Conservation (phyloP, 2,329 filamentous ascomycete species). For the Leptoxyphium fumago region DNA sequence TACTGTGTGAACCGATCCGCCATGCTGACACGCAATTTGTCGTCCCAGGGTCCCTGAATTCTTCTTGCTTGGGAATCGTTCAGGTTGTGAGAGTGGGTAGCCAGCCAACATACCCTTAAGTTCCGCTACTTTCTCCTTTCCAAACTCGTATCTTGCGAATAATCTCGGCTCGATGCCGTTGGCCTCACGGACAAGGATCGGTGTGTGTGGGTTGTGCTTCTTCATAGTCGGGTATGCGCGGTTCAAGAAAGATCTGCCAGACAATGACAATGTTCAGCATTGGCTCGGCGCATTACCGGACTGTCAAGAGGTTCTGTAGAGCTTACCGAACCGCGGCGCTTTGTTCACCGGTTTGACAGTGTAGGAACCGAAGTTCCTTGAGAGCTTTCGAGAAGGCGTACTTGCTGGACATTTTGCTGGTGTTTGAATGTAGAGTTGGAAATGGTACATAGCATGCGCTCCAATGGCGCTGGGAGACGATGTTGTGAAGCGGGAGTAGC, state of each 20-base stretch:
- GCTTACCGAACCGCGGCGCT: conserved; percentile 74
- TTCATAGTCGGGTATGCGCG: conserved; percentile 97
- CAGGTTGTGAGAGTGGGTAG: background rate
- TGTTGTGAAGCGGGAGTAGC: conserved; percentile 1
- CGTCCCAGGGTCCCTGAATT: background rate
- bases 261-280: background rate
- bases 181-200: conserved; percentile 91
- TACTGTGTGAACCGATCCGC: too few relatives aligned
- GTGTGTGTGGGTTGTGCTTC: conserved; percentile 89
- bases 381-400: conserved; percentile 80
- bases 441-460: too few relatives aligned
- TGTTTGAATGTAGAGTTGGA: background rate
- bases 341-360: conserved; percentile 87
- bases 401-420: conserved; percentile 61
- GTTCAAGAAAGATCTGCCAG: conserved; percentile 65
- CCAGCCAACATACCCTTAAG: conserved; percentile 37
- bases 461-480: background rate
- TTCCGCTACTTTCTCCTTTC: conserved; percentile 51
- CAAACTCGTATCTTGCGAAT: conserved; percentile 76
- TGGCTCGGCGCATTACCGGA: too few relatives aligned
- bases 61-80: background rate
- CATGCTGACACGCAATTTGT: too few relatives aligned
- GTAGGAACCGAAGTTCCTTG: conserved; percentile 92
- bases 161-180: conserved; percentile 69
- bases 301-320: too few relatives aligned